Evolutionary conservation across 495 filamentous ascomycete genomes (phyloP).

Genomic region (Eremomyces bilateralis): DNA sequence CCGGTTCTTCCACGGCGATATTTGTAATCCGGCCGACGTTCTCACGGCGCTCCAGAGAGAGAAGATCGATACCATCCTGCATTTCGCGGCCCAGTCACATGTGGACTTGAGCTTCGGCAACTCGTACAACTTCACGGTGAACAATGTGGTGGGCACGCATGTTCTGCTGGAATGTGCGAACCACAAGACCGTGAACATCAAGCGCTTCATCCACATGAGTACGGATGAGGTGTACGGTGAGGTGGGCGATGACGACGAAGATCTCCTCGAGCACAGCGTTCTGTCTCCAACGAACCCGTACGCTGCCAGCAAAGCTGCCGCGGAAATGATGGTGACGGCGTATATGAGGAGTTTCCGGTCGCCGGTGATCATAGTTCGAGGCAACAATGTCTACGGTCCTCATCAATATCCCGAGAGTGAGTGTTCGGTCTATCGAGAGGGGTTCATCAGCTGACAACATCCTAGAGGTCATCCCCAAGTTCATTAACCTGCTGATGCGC

Average conservation of each 20-base stretch:
- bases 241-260: constrained; percentile 36
- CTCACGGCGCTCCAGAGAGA: constrained; percentile 34
- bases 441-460: no score
- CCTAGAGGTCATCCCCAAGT: constrained; percentile 56
- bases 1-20: constrained; percentile 49
- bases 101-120: constrained; percentile 54
- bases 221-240: constrained; percentile 68
- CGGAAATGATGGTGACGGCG: constrained; percentile 59
- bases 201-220: constrained; percentile 47
- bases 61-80: constrained; percentile 52
- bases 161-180: constrained; percentile 45
- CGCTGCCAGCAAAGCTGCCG: constrained; percentile 54
- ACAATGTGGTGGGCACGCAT: constrained; percentile 55
- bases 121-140: constrained; percentile 46
- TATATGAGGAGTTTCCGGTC: constrained; percentile 53
- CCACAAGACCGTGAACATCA: constrained; percentile 38
- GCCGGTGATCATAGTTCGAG: constrained; percentile 46
- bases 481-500: constrained; percentile 39
- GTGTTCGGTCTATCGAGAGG: no score
- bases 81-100: constrained; percentile 57
- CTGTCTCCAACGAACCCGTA: constrained; percentile 59
- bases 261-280: constrained; percentile 35
- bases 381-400: constrained; percentile 64
- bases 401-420: constrained; percentile 62
- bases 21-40: constrained; percentile 39